Percentiles rank a stretch among this genome's conserved stretches.
Evolutionary conservation across 345 rosid genomes (phyloP).

Genomic region (Stellera chamaejasme): DNA sequence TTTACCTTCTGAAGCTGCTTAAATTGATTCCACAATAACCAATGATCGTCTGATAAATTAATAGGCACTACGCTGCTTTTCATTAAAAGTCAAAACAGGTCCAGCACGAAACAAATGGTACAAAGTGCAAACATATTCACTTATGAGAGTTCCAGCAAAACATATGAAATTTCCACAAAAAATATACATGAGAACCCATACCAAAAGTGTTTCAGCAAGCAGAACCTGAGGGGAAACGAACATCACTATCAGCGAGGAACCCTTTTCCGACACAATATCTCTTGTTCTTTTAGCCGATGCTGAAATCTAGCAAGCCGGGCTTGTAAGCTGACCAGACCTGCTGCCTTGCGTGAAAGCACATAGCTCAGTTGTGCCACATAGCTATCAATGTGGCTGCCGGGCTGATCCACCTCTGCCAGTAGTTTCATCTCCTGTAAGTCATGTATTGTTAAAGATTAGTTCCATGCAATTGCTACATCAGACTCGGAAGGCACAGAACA

Average conservation of each 20-base stretch:
- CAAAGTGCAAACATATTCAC: too few relatives aligned
- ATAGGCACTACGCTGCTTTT: too few relatives aligned
- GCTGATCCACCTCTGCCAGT: constrained; percentile 86
- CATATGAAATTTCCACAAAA: background rate
- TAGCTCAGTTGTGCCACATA: constrained; percentile 84
- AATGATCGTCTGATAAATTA: too few relatives aligned
- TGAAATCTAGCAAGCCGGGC: constrained; percentile 97
- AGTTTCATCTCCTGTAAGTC: constrained; percentile 82
- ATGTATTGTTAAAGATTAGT: background rate
- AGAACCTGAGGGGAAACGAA: constrained; percentile 1
- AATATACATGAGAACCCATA: constrained; percentile 12
- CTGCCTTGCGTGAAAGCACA: constrained; percentile 96
- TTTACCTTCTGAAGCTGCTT: too few relatives aligned
- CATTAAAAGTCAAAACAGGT: too few relatives aligned
- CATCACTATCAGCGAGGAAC: constrained; percentile 40
- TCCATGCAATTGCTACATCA: too few relatives aligned
- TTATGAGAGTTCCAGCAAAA: background rate
- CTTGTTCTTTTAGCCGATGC: constrained; percentile 90
- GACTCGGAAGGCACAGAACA: too few relatives aligned
- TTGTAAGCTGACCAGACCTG: constrained; percentile 81
- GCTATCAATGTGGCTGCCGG: constrained; percentile 92
- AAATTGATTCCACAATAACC: too few relatives aligned
- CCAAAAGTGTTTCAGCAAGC: constrained; percentile 15
- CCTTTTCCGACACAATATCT: constrained; percentile 85
- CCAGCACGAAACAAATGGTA: too few relatives aligned